Percentiles rank a stretch among this genome's conserved stretches.
phyloP scores from a whole-genome alignment of 768 basidiomycete genomes.

The Tylopilus plumbeoviolaceoides region DNA sequence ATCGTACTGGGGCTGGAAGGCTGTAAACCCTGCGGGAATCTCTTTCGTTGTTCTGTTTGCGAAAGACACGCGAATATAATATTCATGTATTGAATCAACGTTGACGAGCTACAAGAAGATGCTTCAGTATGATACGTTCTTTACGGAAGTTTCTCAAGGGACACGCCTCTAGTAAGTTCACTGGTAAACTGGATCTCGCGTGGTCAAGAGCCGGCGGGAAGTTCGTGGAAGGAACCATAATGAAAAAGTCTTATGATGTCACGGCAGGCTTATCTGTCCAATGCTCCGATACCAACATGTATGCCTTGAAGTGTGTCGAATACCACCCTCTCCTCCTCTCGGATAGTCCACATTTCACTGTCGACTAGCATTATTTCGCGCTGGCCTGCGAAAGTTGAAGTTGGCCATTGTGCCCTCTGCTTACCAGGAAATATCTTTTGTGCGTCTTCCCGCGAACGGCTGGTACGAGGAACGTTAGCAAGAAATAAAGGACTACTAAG shows the following conservation, averaged over 20 bases:
- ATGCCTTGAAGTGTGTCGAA: slow-evolving; percentile 8
- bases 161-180: neutral
- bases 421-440: no score
- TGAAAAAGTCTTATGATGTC: slow-evolving; percentile 7
- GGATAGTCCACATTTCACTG: slow-evolving; percentile 14
- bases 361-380: neutral
- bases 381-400: no score
- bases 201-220: slow-evolving; percentile 13
- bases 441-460: no score
- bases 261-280: neutral
- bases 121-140: neutral
- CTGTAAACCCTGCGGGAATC: slow-evolving; percentile 15
- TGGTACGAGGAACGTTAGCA: no score
- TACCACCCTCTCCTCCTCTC: slow-evolving; percentile 16
- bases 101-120: neutral
- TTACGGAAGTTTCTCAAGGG: neutral
- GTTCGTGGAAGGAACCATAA: slow-evolving; percentile 22
- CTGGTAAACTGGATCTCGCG: no score
- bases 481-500: no score
- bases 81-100: slow-evolving; percentile 18
- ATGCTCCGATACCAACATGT: neutral
- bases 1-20: slow-evolving; percentile 12
- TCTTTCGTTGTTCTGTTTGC: slow-evolving; percentile 14
- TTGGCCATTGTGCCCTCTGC: no score
- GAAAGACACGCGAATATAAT: slow-evolving; percentile 13